Evolutionary conservation across 1,284 basidiomycete genomes (phyloP).

Genomic region (Schizophyllum commune): DNA sequence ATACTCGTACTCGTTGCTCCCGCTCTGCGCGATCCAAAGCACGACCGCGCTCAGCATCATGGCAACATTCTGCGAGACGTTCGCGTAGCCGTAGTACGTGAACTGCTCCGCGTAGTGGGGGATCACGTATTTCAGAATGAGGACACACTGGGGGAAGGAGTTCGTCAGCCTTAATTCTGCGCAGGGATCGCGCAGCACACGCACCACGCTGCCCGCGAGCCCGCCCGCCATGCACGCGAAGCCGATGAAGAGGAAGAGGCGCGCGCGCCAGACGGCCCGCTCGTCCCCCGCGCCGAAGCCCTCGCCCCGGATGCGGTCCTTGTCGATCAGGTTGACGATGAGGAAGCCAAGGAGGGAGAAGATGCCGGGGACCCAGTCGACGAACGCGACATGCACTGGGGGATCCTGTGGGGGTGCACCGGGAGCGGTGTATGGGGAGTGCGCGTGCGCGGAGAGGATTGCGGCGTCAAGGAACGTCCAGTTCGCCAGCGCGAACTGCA

Average conservation of each 20-base stretch:
- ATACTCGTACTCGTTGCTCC: slow-evolving; percentile 81
- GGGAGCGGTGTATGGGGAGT: slow-evolving; percentile 50
- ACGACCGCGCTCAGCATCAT: slow-evolving; percentile 88
- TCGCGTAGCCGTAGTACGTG: slow-evolving; percentile 91
- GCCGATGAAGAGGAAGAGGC: slow-evolving; percentile 88
- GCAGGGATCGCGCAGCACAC: slow-evolving; percentile 24
- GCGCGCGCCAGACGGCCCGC: slow-evolving; percentile 82
- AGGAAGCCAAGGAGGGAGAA: slow-evolving; percentile 93
- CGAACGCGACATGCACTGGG: slow-evolving; percentile 82
- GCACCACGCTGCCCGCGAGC: slow-evolving; percentile 84
- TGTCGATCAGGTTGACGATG: slow-evolving; percentile 92
- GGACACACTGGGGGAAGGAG: slow-evolving; percentile 54
- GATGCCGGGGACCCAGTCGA: slow-evolving; percentile 94
- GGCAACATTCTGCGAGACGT: slow-evolving; percentile 86
- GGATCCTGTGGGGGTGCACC: slow-evolving; percentile 50
- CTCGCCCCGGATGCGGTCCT: slow-evolving; percentile 80
- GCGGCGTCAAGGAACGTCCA: slow-evolving; percentile 97
- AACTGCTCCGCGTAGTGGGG: slow-evolving; percentile 69
- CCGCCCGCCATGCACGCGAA: slow-evolving; percentile 97
- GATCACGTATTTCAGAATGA: slow-evolving; percentile 90
- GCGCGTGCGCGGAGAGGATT: slow-evolving; percentile 79
- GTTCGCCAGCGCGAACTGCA: slow-evolving; percentile 85
- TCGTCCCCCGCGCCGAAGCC: slow-evolving; percentile 64
- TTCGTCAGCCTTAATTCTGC: not conserved
- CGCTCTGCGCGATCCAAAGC: slow-evolving; percentile 82